These are phyloP conservation scores for Trichoderma sp. DNA, from an alignment of 2,329 filamentous ascomycete species.

Conservation along the genomic window DNA sequence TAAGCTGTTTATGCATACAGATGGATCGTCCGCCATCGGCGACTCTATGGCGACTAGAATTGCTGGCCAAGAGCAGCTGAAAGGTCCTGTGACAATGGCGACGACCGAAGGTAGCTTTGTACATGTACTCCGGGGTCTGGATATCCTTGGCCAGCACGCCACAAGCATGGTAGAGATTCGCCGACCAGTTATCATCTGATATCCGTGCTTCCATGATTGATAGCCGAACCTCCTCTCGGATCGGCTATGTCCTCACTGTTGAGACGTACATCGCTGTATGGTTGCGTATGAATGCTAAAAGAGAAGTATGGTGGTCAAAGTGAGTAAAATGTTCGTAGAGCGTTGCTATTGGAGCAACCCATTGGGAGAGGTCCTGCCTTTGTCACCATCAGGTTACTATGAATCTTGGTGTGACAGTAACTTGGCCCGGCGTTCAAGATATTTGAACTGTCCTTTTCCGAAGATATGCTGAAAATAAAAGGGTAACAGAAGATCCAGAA, in stretches of 20 bases:
- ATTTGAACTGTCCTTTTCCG: not conserved
- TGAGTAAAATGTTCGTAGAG: not conserved
- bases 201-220: not conserved
- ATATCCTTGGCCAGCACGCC: not conserved
- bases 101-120: not conserved
- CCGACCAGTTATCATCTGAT: not conserved
- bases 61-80: not conserved
- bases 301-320: not conserved
- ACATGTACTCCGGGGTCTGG: constrained; percentile 11
- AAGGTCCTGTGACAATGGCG: constrained; percentile 1
- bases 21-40: not conserved
- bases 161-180: not conserved
- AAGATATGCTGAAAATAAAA: not conserved
- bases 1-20: not conserved
- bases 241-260: not conserved
- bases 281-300: not conserved
- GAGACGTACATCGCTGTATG: not conserved
- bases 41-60: not conserved
- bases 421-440: not conserved
- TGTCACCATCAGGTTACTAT: not conserved
- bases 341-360: not conserved
- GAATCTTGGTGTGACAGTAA: not conserved
- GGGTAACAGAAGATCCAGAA: not conserved
- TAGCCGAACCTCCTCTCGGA: not conserved
- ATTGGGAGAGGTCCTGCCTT: not conserved